These are phyloP conservation scores for Neoboletus subvelutipes DNA, from an alignment of 768 basidiomycete species.

Conservation along the genomic window DNA sequence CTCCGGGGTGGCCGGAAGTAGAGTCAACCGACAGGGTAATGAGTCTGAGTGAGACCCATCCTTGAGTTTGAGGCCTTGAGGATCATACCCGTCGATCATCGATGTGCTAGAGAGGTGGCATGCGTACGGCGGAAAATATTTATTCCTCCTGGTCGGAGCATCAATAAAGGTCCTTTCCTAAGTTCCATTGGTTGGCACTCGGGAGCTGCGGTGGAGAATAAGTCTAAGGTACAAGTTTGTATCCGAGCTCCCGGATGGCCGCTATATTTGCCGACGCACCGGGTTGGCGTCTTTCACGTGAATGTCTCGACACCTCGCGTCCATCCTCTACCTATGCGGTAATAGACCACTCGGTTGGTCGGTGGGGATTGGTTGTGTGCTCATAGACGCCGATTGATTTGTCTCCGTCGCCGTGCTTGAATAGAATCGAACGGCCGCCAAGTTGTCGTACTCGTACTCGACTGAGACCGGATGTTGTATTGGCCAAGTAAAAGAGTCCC, in stretches of 20 bases:
- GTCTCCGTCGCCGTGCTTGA: neutral
- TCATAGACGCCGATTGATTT: neutral
- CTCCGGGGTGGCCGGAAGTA: too few species aligned
- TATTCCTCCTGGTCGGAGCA: neutral
- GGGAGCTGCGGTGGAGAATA: neutral
- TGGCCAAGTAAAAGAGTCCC: neutral
- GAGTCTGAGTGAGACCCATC: too few species aligned
- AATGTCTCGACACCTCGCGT: neutral
- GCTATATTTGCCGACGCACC: neutral
- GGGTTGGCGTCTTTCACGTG: neutral
- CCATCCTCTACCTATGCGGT: neutral
- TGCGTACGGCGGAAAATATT: neutral
- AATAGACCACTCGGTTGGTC: neutral
- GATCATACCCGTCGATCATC: neutral
- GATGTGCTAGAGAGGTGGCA: neutral
- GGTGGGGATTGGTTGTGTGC: neutral
- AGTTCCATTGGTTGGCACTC: too few species aligned
- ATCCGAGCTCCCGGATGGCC: neutral
- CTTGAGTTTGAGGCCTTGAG: too few species aligned
- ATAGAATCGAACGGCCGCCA: neutral
- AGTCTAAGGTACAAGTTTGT: neutral
- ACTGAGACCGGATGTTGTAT: neutral
- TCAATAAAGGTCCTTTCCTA: neutral
- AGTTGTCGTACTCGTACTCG: neutral
- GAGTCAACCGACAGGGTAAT: too few species aligned